Evolutionary conservation across 176 grass and related monocot genomes (phyloP).

Genomic region (Cenchrus purpureus): DNA sequence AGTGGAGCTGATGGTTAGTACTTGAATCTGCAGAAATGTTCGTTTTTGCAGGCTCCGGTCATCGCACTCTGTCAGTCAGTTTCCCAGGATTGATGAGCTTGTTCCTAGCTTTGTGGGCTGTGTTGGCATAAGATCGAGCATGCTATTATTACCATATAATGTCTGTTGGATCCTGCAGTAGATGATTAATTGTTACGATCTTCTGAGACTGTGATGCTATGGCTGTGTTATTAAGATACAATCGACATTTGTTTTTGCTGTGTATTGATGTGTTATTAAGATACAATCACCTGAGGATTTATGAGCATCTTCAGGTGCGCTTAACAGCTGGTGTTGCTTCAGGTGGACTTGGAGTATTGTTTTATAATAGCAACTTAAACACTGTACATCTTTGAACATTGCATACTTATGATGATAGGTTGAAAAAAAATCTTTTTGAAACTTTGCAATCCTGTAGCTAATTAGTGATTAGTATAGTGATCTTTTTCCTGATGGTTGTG

Average conservation of each 20-base stretch:
- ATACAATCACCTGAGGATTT: constrained; percentile 56
- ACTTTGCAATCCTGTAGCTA: neutral
- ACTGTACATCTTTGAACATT: neutral
- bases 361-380: neutral
- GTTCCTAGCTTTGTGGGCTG: constrained; percentile 46
- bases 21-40: neutral
- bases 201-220: neutral
- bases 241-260: constrained; percentile 49
- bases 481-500: neutral
- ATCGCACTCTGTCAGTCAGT: constrained; percentile 9
- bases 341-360: neutral
- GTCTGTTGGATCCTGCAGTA: constrained; percentile 1
- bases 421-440: neutral
- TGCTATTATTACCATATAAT: neutral
- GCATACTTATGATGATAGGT: neutral
- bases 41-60: constrained; percentile 15
- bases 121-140: constrained; percentile 26
- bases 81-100: constrained; percentile 39
- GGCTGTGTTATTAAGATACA: neutral
- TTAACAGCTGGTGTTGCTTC: neutral
- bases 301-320: constrained; percentile 81
- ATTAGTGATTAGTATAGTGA: neutral
- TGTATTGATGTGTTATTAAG: constrained; percentile 7
- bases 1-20: constrained; percentile 13
- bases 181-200: constrained; percentile 20